Conservation (phyloP, 345 rosid species). For the Dipteronia dyeriana region DNA sequence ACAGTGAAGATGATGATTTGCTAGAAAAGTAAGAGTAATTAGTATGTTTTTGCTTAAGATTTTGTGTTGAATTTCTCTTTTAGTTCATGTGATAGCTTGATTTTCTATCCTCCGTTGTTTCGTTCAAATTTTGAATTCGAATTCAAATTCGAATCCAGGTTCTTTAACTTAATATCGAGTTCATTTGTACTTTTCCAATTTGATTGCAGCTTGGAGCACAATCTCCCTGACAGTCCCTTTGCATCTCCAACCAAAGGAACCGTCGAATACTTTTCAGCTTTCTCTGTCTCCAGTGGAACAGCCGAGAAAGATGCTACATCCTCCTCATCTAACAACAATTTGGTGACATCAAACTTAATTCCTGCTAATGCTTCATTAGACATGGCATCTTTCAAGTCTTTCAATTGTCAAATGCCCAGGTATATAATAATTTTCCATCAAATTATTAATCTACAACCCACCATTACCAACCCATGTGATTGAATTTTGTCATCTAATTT, state of each 20-base stretch:
- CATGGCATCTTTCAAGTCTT: slow-evolving; percentile 59
- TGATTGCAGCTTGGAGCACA: slow-evolving; percentile 58
- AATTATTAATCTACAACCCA: not conserved
- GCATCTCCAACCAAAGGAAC: slow-evolving; percentile 53
- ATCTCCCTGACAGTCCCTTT: slow-evolving; percentile 74
- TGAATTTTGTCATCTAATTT: not conserved
- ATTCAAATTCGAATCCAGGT: not conserved
- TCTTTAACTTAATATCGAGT: not conserved
- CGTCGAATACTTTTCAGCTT: slow-evolving; percentile 36
- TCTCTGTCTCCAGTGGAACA: slow-evolving; percentile 6
- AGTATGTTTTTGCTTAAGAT: not conserved
- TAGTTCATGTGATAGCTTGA: not conserved
- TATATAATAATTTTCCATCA: slow-evolving; percentile 26
- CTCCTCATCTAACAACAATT: slow-evolving; percentile 42
- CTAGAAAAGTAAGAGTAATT: slow-evolving; percentile 40
- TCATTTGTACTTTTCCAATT: not conserved
- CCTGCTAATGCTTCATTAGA: slow-evolving; percentile 47
- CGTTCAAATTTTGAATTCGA: not conserved
- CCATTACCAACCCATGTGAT: not conserved
- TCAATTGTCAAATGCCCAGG: slow-evolving; percentile 87
- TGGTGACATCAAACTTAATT: slow-evolving; percentile 34
- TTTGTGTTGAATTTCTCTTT: not conserved
- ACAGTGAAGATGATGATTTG: slow-evolving; percentile 33
- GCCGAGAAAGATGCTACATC: slow-evolving; percentile 43
- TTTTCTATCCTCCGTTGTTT: too few relatives aligned